phyloP scores from a whole-genome alignment of 169 alveolate genomes.

The Neospora caninum region DNA sequence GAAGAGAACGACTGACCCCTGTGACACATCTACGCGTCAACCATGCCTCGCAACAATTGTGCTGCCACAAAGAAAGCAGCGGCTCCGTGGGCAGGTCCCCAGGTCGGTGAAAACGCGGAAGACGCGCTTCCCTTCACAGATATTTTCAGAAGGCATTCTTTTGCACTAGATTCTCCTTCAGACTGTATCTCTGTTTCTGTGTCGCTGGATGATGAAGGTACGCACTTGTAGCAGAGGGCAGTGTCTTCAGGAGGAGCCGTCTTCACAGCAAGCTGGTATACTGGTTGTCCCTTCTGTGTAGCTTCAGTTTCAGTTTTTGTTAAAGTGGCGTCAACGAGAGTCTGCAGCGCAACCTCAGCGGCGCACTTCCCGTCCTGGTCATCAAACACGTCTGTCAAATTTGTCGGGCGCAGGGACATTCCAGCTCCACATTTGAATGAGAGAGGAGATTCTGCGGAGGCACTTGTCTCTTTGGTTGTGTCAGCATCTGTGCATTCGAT shows the following conservation, averaged over 20 bases:
- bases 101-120: too few relatives aligned
- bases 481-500: too few relatives aligned
- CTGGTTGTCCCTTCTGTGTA: neutral
- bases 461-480: neutral
- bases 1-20: too few relatives aligned
- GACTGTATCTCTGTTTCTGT: too few relatives aligned
- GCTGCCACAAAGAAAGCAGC: too few relatives aligned
- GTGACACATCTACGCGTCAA: too few relatives aligned
- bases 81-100: too few relatives aligned
- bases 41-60: too few relatives aligned
- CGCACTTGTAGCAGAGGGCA: neutral
- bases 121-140: too few relatives aligned
- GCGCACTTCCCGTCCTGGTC: neutral
- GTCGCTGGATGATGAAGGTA: too few relatives aligned
- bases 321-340: neutral
- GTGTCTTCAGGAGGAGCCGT: neutral
- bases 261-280: neutral
- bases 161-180: too few relatives aligned
- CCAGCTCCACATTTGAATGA: neutral
- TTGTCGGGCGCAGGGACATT: neutral
- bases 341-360: neutral
- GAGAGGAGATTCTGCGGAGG: neutral
- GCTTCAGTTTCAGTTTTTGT: neutral
- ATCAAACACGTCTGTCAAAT: neutral
- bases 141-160: too few relatives aligned